Percentiles rank a stretch among this genome's conserved stretches.
phyloP scores from a whole-genome alignment of 352 stramenopile species.

The Globisporangium uncinulatum region DNA sequence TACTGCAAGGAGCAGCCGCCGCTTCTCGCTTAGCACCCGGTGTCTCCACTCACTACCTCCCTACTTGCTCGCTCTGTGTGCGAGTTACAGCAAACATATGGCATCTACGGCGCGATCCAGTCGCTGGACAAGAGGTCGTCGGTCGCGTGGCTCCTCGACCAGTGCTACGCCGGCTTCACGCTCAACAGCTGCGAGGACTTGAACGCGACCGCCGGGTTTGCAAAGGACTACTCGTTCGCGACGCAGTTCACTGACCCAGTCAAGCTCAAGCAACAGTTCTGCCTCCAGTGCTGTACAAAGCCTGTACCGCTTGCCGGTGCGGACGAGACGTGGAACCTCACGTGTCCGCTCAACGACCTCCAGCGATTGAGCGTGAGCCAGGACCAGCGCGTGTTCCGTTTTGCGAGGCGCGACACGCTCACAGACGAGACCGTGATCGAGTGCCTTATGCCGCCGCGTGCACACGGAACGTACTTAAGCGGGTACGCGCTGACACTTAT shows the following conservation, averaged over 20 bases:
- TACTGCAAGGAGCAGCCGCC: background rate
- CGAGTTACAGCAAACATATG: constrained; percentile 31
- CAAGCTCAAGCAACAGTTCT: constrained; percentile 40
- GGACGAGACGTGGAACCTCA: constrained; percentile 76
- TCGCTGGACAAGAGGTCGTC: constrained; percentile 33
- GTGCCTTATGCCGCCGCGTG: constrained; percentile 53
- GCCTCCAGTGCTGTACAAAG: constrained; percentile 68
- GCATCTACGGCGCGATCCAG: constrained; percentile 58
- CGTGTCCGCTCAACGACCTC: constrained; percentile 58
- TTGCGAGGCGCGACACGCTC: constrained; percentile 50
- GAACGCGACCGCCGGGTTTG: constrained; percentile 31
- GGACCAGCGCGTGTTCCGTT: constrained; percentile 43
- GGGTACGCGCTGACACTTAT: constrained; percentile 53
- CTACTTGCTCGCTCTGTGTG: background rate
- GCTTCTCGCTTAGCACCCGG: background rate
- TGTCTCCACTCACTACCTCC: background rate
- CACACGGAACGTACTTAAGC: constrained; percentile 37
- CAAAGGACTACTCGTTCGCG: constrained; percentile 48
- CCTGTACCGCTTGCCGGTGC: constrained; percentile 44
- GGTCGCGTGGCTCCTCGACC: constrained; percentile 29
- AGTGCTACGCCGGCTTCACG: constrained; percentile 59
- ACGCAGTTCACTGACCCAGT: constrained; percentile 48
- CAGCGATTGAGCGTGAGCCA: constrained; percentile 68
- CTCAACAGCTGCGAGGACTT: constrained; percentile 54
- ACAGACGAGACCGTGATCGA: constrained; percentile 43